phyloP scores from a whole-genome alignment of 768 basidiomycete genomes.

The Termitomyces bulborhizus region DNA sequence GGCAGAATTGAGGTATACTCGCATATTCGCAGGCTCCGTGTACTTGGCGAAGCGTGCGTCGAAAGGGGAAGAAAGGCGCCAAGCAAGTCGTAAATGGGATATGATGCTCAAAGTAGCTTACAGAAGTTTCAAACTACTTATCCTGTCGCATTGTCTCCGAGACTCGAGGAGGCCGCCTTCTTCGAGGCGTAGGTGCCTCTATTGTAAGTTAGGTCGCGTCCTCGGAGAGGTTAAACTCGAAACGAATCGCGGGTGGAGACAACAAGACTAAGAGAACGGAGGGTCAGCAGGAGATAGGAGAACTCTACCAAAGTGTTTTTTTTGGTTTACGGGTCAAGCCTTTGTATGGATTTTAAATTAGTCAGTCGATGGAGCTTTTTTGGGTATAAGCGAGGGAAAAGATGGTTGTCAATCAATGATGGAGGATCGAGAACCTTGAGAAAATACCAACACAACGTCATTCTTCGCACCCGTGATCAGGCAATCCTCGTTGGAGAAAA shows the following conservation, averaged over 20 bases:
- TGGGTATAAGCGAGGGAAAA: too few relatives aligned
- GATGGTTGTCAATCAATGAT: too few relatives aligned
- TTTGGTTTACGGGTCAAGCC: background rate
- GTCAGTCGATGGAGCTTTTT: background rate
- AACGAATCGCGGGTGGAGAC: background rate
- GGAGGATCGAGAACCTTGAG: too few relatives aligned
- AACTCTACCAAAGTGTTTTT: too few relatives aligned
- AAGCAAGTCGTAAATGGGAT: background rate
- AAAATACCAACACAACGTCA: background rate
- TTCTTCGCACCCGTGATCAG: background rate
- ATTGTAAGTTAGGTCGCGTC: background rate
- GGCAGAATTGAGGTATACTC: background rate
- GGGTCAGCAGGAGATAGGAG: background rate
- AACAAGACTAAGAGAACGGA: background rate
- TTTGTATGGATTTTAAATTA: background rate
- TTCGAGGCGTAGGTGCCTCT: background rate
- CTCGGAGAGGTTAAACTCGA: background rate
- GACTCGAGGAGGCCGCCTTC: background rate
- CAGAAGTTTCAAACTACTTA: background rate
- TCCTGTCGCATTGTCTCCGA: background rate
- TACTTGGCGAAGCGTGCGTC: background rate
- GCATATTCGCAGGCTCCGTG: background rate
- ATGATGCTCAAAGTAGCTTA: too few relatives aligned
- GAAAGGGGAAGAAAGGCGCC: background rate
- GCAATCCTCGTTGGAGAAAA: background rate